These are phyloP conservation scores for Candida smagusa DNA, from an alignment of 1,139 yeast species.

Conservation along the genomic window DNA sequence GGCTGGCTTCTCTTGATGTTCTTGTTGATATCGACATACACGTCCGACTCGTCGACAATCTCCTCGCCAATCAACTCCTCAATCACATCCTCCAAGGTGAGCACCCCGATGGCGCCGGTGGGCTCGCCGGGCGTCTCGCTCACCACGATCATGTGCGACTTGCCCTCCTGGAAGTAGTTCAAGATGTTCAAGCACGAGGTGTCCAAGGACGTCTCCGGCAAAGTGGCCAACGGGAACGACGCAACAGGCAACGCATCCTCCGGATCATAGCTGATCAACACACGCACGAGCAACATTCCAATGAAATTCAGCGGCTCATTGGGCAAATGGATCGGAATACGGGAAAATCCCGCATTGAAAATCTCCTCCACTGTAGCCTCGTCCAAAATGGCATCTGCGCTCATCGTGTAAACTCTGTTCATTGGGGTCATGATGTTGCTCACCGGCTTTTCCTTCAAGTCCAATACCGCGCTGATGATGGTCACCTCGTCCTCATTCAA, in stretches of 20 bases:
- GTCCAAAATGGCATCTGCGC: conserved; percentile 79
- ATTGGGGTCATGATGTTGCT: conserved; percentile 91
- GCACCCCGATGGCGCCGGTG: conserved; percentile 83
- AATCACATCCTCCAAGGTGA: conserved; percentile 93
- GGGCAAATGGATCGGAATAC: conserved; percentile 94
- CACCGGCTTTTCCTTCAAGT: conserved; percentile 88
- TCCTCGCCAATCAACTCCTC: conserved; percentile 98
- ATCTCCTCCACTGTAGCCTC: conserved; percentile 85
- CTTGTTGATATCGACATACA: conserved; percentile 84
- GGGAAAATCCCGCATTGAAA: conserved; percentile 88
- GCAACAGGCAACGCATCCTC: conserved; percentile 93
- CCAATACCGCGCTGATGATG: conserved; percentile 89
- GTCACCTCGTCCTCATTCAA: conserved; percentile 94
- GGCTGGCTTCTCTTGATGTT: conserved; percentile 81
- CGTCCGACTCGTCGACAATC: conserved; percentile 96
- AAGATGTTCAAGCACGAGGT: conserved; percentile 91
- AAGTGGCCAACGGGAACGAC: conserved; percentile 89
- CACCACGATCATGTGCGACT: conserved; percentile 95
- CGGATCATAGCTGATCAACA: conserved; percentile 92
- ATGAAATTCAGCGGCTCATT: conserved; percentile 86
- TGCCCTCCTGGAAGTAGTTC: conserved; percentile 96
- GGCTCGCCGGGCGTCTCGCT: conserved; percentile 86
- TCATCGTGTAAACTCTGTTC: conserved; percentile 83
- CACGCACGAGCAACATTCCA: conserved; percentile 92
- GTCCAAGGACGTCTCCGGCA: conserved; percentile 89